Conservation (phyloP, 441 rosid species). For the Populus hybrid region DNA sequence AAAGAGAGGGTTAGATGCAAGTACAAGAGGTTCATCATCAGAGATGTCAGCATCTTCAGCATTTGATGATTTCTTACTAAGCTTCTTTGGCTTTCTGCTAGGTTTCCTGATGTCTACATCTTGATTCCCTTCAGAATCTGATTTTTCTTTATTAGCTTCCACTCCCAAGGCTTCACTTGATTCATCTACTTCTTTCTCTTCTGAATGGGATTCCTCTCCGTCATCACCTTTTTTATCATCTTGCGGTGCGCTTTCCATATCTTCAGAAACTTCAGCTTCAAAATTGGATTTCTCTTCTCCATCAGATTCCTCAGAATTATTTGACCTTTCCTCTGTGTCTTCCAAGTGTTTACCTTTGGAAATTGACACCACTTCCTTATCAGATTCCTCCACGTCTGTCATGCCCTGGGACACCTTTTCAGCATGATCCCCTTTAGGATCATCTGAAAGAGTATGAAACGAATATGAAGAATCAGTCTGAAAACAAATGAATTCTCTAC, state of each 20-base stretch:
- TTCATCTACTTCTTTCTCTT: conserved; percentile 38
- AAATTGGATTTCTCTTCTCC: conserved; percentile 46
- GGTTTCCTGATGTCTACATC: conserved; percentile 33
- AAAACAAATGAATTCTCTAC: background rate
- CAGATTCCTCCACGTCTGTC: conserved; percentile 39
- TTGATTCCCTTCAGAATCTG: conserved; percentile 41
- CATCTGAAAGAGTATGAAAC: conserved; percentile 28
- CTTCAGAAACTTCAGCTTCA: conserved; percentile 35
- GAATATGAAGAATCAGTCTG: background rate
- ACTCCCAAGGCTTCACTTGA: conserved; percentile 35
- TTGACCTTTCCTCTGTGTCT: conserved; percentile 31
- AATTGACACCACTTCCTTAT: conserved; percentile 39
- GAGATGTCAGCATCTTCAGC: conserved; percentile 52
- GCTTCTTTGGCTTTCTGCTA: conserved; percentile 21
- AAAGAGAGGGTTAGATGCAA: conserved; percentile 18
- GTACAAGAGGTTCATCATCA: conserved; percentile 96
- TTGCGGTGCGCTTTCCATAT: conserved; percentile 28
- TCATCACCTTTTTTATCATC: conserved; percentile 32
- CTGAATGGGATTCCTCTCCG: conserved; percentile 31
- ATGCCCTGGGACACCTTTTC: conserved; percentile 30
- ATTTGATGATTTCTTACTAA: conserved; percentile 14
- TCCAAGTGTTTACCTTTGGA: conserved; percentile 37
- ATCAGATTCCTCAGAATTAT: conserved; percentile 38
- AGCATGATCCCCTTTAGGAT: conserved; percentile 37
- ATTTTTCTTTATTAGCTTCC: conserved; percentile 41